Base-by-base conservation (phyloP, 1,284 basidiomycete genomes). In the Ustilago shanxiensis region DNA sequence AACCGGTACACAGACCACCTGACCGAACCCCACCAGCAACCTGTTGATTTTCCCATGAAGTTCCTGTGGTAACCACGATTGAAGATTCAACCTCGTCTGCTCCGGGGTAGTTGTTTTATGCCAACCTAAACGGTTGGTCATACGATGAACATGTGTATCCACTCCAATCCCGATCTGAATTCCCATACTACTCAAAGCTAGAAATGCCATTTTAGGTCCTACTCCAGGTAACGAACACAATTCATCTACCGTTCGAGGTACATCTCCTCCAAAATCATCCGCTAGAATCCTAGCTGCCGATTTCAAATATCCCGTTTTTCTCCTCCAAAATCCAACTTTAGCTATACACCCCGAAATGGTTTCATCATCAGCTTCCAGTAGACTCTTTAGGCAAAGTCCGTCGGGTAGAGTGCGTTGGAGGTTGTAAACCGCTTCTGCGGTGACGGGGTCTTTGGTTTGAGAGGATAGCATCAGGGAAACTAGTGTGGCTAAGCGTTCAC, bases 161-260 rank as follows among this genome's bases (percentile, higher is more conserved):
- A 98, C 95, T 0, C 96, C 96, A 41, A 99, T 97, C 0, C 95
- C 96, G n/a, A 90, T 89, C 79, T 97, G 95, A 52, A 93, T 94
- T 20, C 66, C 95, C 95, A 97, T 16, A 91, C 93, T 53, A 77
- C 95, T 94, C 1, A 98, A 88, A 0, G 91, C 89, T 2, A 87
- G 75, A 47, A 86, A 87, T 0, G 86, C 83, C 79, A 86, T 86
- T 47, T 86, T 86, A 18, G 86, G 86, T 0, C 86, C 86, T 13
- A 86, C 85, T 3, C 86, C 86, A 8, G 83, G 83, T 7, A 80
- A 77, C 13, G 66, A 73, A 64, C 63, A 79, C 18, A 85, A 62
- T 41, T 82, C 81, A 37, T 84, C 83, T 20, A 86, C 66, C 1
- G 78, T 79, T 2, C 37, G 45, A 0, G 83, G 83, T 10, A 85